These are phyloP conservation scores for Fragaria iinumae DNA, from an alignment of 306 rosid genomes.

Conservation along the genomic window DNA sequence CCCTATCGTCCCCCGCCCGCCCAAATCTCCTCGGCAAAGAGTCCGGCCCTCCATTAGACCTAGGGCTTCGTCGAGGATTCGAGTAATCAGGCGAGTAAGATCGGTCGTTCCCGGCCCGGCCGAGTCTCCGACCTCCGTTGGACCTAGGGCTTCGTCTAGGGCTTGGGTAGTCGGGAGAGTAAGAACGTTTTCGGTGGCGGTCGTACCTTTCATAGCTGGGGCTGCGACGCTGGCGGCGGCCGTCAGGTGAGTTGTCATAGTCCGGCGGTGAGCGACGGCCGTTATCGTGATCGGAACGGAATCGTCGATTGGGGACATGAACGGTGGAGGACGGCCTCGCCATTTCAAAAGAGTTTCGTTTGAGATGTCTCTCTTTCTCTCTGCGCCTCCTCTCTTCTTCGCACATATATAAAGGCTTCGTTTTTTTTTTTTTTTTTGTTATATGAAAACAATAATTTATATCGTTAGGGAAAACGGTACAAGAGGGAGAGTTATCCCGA, in stretches of 20 bases:
- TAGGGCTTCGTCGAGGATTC: constrained; percentile 47
- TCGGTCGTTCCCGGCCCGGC: constrained; percentile 38
- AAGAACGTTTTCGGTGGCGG: constrained; percentile 32
- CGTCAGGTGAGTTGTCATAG: constrained; percentile 21
- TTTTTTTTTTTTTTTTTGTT: too few species aligned
- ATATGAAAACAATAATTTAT: too few species aligned
- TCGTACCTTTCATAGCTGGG: constrained; percentile 72
- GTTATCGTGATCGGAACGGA: constrained; percentile 32
- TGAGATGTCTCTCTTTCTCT: too few species aligned
- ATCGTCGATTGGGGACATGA: constrained; percentile 38
- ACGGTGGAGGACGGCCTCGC: constrained; percentile 53
- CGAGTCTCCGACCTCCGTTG: constrained; percentile 38
- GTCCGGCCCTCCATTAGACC: constrained; percentile 29
- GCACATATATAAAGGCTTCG: too few species aligned
- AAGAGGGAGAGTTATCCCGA: too few species aligned
- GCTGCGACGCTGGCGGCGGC: constrained; percentile 53
- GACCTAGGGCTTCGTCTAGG: constrained; percentile 49
- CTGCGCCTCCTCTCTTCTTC: too few species aligned
- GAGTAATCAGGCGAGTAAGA: constrained; percentile 38
- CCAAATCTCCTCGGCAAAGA: constrained; percentile 69
- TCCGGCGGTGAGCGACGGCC: constrained; percentile 26
- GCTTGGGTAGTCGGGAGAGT: constrained; percentile 37
- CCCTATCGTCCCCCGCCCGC: constrained; percentile 33
- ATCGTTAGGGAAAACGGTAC: too few species aligned
- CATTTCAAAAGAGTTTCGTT: constrained; percentile 17